These are phyloP conservation scores for Daedaleopsis sinensis DNA, from an alignment of 768 basidiomycete species.

Conservation along the genomic window DNA sequence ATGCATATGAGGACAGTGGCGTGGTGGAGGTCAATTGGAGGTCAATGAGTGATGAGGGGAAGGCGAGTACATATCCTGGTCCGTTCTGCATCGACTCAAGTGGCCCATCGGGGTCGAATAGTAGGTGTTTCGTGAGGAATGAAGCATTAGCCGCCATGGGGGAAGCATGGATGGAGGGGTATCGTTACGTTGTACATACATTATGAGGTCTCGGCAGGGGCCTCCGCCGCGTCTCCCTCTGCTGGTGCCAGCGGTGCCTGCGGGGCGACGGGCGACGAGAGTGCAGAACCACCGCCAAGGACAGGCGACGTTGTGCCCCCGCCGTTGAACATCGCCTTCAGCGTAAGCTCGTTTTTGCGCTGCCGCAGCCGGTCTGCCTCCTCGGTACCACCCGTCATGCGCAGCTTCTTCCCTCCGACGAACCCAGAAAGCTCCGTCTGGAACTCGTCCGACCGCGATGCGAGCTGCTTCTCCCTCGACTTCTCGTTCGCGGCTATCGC, in stretches of 20 bases:
- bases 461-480: constrained; percentile 75
- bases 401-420: constrained; percentile 85
- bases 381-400: constrained; percentile 94
- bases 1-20: background rate
- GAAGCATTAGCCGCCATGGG: background rate
- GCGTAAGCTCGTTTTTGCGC: constrained; percentile 77
- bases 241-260: background rate
- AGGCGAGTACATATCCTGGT: background rate
- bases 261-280: background rate
- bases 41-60: background rate
- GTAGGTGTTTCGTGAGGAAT: background rate
- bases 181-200: background rate
- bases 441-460: constrained; percentile 77
- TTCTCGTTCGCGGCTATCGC: constrained; percentile 92
- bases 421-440: constrained; percentile 84
- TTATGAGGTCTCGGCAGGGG: background rate
- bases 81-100: constrained; percentile 1
- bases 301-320: constrained; percentile 11
- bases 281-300: constrained; percentile 1
- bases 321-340: constrained; percentile 86
- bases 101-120: background rate
- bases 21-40: background rate
- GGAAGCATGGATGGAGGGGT: background rate
- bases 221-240: background rate
- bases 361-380: constrained; percentile 88